Evolutionary conservation across 1,139 yeast species (phyloP).

Genomic region (Protomyces pachydermus): DNA sequence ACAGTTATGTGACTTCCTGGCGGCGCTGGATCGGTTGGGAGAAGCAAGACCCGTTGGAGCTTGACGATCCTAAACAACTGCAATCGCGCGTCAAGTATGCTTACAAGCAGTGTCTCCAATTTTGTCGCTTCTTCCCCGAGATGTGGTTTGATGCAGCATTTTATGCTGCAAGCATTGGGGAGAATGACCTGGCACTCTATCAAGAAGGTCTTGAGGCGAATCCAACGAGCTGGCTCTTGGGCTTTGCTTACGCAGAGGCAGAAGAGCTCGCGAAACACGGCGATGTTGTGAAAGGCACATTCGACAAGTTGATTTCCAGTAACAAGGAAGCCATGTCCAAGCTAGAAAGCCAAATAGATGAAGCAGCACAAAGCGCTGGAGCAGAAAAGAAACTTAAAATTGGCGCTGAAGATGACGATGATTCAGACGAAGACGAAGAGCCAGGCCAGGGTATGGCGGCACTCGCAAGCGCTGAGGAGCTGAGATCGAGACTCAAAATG

Average conservation of each 20-base stretch:
- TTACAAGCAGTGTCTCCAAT: slow-evolving; percentile 64
- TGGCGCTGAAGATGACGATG: slow-evolving; percentile 2
- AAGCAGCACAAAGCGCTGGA: slow-evolving; percentile 4
- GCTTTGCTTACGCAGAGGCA: slow-evolving; percentile 64
- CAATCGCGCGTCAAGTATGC: slow-evolving; percentile 60
- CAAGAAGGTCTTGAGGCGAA: slow-evolving; percentile 58
- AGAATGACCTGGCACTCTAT: slow-evolving; percentile 43
- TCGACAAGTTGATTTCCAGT: slow-evolving; percentile 48
- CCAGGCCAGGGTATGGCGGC: slow-evolving; percentile 2
- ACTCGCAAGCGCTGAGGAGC: slow-evolving; percentile 6
- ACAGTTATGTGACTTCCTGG: slow-evolving; percentile 54
- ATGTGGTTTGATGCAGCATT: slow-evolving; percentile 71
- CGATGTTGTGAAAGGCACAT: slow-evolving; percentile 51
- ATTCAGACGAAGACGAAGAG: not conserved
- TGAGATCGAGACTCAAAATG: slow-evolving; percentile 28
- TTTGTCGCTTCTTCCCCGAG: slow-evolving; percentile 70
- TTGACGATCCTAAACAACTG: slow-evolving; percentile 46
- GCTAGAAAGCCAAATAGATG: slow-evolving; percentile 35
- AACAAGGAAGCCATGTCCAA: slow-evolving; percentile 33
- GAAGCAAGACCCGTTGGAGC: slow-evolving; percentile 59
- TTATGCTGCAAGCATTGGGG: slow-evolving; percentile 37
- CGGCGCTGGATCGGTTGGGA: slow-evolving; percentile 76
- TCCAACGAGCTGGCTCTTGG: slow-evolving; percentile 64
- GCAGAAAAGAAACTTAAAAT: slow-evolving; percentile 4
- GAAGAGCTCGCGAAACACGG: slow-evolving; percentile 57